phyloP scores from a whole-genome alignment of 116 monocot species.

The Zostera marina region DNA sequence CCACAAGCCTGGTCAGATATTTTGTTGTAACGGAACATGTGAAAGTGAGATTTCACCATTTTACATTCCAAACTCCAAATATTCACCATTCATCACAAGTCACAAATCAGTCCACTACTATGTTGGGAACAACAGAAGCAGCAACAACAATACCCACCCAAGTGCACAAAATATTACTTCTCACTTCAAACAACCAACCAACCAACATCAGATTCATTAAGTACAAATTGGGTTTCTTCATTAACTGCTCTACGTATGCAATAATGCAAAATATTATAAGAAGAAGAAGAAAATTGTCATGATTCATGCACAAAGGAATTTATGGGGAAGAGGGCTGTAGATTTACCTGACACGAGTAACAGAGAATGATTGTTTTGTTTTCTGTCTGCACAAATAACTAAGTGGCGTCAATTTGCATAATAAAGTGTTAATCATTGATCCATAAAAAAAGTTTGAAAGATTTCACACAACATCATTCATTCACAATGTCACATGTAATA shows the following conservation, averaged over 20 bases:
- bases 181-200: too few relatives aligned
- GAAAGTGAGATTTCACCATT: neutral
- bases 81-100: too few relatives aligned
- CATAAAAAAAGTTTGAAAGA: neutral
- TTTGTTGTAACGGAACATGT: neutral
- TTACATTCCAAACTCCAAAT: too few relatives aligned
- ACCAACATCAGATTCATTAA: too few relatives aligned
- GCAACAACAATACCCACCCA: too few relatives aligned
- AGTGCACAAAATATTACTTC: too few relatives aligned
- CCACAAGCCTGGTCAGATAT: neutral
- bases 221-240: too few relatives aligned
- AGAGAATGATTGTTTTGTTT: slow-evolving; percentile 3
- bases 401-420: neutral
- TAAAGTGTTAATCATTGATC: neutral
- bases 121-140: neutral
- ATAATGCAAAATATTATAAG: too few relatives aligned
- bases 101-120: too few relatives aligned
- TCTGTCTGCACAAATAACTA: neutral
- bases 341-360: slow-evolving; percentile 5
- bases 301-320: neutral
- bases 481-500: neutral
- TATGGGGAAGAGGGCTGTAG: neutral
- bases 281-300: neutral
- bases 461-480: too few relatives aligned
- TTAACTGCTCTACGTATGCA: too few relatives aligned